A percentile compares a stretch with the other conserved stretches of the same genome.
Conservation (phyloP, 139 green algal genomes). For the Picochlorum sp. region DNA sequence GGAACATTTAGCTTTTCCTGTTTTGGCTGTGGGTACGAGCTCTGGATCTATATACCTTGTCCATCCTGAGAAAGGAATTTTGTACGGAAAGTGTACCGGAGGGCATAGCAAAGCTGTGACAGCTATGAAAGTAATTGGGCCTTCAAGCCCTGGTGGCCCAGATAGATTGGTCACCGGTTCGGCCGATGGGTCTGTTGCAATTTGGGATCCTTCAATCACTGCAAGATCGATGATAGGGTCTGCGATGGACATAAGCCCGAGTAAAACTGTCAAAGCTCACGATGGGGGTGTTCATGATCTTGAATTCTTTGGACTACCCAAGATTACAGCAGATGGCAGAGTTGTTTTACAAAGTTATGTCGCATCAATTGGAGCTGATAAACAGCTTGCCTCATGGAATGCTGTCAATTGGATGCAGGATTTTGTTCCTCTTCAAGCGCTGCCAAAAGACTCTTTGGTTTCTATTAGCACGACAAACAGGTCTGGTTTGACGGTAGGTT, state of each 20-base stretch:
- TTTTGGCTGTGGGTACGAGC: slow-evolving; percentile 40
- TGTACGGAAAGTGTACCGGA: slow-evolving; percentile 34
- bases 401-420: slow-evolving; percentile 19
- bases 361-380: slow-evolving; percentile 29
- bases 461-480: slow-evolving; percentile 1
- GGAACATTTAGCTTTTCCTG: slow-evolving; percentile 5
- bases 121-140: slow-evolving; percentile 16
- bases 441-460: slow-evolving; percentile 26
- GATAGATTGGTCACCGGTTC: slow-evolving; percentile 36
- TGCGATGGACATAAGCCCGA: slow-evolving; percentile 20
- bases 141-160: slow-evolving; percentile 7
- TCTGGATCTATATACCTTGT: slow-evolving; percentile 34
- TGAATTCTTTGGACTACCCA: slow-evolving; percentile 21
- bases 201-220: slow-evolving; percentile 43
- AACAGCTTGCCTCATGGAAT: slow-evolving; percentile 29
- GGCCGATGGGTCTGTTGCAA: slow-evolving; percentile 32
- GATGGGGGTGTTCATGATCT: slow-evolving; percentile 30
- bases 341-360: slow-evolving; percentile 6
- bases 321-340: slow-evolving; percentile 6
- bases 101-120: slow-evolving; percentile 30
- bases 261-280: slow-evolving; percentile 40
- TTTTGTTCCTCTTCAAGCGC: slow-evolving; percentile 15
- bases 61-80: slow-evolving; percentile 2
- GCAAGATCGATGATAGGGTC: background rate
- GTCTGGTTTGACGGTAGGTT: background rate